These are phyloP conservation scores for Dendrobium catenatum DNA, from an alignment of 106 monocot genomes.

Conservation along the genomic window DNA sequence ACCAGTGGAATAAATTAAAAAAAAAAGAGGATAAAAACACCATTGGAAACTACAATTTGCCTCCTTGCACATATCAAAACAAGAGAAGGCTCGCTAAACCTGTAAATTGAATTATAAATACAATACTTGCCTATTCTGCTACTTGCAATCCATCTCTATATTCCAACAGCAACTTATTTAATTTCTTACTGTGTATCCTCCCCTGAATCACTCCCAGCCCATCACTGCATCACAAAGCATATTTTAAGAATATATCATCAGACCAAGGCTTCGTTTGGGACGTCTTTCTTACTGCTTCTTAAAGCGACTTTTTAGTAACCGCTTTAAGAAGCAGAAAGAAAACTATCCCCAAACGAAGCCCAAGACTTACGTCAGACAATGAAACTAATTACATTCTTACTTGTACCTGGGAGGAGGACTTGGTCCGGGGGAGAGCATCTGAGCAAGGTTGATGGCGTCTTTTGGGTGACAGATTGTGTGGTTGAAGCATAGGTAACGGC, in stretches of 20 bases:
- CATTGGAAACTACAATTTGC: no score
- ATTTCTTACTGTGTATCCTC: slow-evolving; percentile 61
- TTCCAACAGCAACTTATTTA: slow-evolving; percentile 64
- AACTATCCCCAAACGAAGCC: no score
- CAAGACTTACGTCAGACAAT: not conserved
- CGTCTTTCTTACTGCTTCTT: no score
- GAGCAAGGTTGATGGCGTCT: slow-evolving; percentile 60
- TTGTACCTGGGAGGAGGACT: slow-evolving; percentile 36
- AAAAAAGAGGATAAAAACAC: no score
- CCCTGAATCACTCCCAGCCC: slow-evolving; percentile 42
- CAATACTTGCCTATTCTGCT: not conserved
- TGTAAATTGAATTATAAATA: no score
- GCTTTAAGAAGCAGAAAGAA: no score
- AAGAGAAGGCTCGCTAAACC: no score
- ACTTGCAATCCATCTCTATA: slow-evolving; percentile 14
- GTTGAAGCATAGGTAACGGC: slow-evolving; percentile 92
- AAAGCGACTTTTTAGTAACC: no score
- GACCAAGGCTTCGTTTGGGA: not conserved
- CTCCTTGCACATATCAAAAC: no score
- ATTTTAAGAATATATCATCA: not conserved
- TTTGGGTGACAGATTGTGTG: slow-evolving; percentile 46
- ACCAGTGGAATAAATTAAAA: no score
- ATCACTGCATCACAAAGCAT: slow-evolving; percentile 31
- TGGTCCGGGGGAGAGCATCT: slow-evolving; percentile 30
- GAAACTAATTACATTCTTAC: not conserved